phyloP scores from a whole-genome alignment of 1,139 yeast genomes.

The Blastobotrys elegans region DNA sequence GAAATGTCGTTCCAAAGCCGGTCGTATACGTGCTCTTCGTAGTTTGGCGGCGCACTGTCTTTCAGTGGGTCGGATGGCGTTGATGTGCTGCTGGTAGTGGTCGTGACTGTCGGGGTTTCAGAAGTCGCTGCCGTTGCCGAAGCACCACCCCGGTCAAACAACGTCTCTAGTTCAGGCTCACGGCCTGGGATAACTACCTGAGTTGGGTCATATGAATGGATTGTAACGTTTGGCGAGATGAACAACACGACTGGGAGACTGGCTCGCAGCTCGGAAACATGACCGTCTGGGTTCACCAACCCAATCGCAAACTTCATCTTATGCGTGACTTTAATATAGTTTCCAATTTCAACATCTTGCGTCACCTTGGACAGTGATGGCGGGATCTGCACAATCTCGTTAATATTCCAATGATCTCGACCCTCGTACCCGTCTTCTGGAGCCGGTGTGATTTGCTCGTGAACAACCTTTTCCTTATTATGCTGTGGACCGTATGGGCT shows the following conservation, averaged over 20 bases:
- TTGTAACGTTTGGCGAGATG: slow-evolving; percentile 76
- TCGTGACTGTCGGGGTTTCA: no score
- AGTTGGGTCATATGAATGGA: slow-evolving; percentile 44
- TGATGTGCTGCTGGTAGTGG: slow-evolving; percentile 13
- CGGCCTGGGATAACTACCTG: slow-evolving; percentile 20
- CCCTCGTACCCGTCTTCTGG: slow-evolving; percentile 37
- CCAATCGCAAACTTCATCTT: slow-evolving; percentile 63
- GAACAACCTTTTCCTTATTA: slow-evolving; percentile 55
- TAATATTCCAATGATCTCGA: slow-evolving; percentile 75
- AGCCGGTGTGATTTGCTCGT: slow-evolving; percentile 41
- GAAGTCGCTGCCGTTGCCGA: no score
- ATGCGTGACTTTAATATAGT: slow-evolving; percentile 62
- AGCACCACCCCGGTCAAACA: slow-evolving; percentile 20
- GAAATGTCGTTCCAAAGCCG: slow-evolving; percentile 69
- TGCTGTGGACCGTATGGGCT: slow-evolving; percentile 35
- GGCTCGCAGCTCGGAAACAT: slow-evolving; percentile 70
- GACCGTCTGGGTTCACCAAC: slow-evolving; percentile 67
- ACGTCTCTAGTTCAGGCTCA: slow-evolving; percentile 19
- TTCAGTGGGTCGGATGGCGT: slow-evolving; percentile 13
- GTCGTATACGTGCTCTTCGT: slow-evolving; percentile 81
- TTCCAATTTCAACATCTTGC: slow-evolving; percentile 68
- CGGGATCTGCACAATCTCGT: slow-evolving; percentile 58
- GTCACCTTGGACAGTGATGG: slow-evolving; percentile 68
- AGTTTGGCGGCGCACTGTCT: slow-evolving; percentile 73
- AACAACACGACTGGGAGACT: slow-evolving; percentile 63